Conservation (phyloP, 352 stramenopile genomes). For the Phytophthora lateralis region DNA sequence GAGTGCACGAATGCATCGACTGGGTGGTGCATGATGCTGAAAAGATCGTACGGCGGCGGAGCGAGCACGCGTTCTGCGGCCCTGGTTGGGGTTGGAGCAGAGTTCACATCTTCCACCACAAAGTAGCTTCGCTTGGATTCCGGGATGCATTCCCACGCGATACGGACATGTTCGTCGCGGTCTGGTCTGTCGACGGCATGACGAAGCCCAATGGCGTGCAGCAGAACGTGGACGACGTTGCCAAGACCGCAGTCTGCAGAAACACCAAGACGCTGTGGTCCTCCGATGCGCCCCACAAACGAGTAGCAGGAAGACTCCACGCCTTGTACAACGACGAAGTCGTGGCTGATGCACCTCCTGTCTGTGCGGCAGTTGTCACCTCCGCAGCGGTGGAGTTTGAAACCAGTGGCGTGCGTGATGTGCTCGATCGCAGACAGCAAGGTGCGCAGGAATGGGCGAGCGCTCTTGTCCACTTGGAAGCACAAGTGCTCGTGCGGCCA, state of each 20-base stretch:
- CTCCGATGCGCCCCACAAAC: constrained; percentile 79
- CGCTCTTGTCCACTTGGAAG: constrained; percentile 64
- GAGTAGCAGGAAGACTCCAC: constrained; percentile 76
- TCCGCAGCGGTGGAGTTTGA: constrained; percentile 60
- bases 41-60: constrained; percentile 74
- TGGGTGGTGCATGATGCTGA: constrained; percentile 87
- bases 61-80: constrained; percentile 26
- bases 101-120: constrained; percentile 55
- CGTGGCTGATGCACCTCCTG: constrained; percentile 43
- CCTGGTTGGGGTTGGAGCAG: constrained; percentile 4
- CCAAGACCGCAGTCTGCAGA: constrained; percentile 71
- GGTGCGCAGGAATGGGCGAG: constrained; percentile 40
- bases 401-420: constrained; percentile 66
- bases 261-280: constrained; percentile 61
- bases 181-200: constrained; percentile 76
- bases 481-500: constrained; percentile 70
- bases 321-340: constrained; percentile 64
- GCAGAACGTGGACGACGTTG: constrained; percentile 83
- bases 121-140: constrained; percentile 71
- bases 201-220: constrained; percentile 74
- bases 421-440: constrained; percentile 67
- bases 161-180: constrained; percentile 74
- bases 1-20: constrained; percentile 70
- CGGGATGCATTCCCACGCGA: constrained; percentile 84
- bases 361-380: constrained; percentile 55